Evolutionary conservation across 441 rosid genomes (phyloP).

Genomic region (Populus hybrid): DNA sequence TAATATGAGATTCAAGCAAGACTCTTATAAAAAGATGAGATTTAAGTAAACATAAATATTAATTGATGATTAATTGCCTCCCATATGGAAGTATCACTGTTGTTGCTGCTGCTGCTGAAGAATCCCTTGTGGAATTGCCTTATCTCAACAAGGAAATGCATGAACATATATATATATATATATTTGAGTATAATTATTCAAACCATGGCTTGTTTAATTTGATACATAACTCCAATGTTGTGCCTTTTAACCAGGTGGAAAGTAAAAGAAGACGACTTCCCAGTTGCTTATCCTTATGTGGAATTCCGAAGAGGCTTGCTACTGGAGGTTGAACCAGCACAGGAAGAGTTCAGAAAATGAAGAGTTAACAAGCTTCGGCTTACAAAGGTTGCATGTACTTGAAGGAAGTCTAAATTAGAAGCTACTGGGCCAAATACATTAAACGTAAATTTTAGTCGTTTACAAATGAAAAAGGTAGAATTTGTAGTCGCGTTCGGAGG

Average conservation of each 20-base stretch:
- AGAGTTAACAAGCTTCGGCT: background rate
- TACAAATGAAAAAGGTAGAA: too few species aligned
- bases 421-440: background rate
- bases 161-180: too few species aligned
- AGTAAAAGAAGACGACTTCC: conserved; percentile 55
- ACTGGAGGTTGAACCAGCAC: conserved; percentile 48
- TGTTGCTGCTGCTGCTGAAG: too few species aligned
- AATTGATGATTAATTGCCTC: background rate
- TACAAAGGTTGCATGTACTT: background rate
- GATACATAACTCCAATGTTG: background rate
- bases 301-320: conserved; percentile 61
- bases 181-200: too few species aligned
- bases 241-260: conserved; percentile 52
- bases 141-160: too few species aligned
- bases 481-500: too few species aligned
- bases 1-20: background rate
- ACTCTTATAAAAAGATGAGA: background rate
- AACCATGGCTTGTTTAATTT: background rate
- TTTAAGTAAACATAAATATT: background rate
- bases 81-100: too few species aligned
- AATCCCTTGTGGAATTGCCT: background rate
- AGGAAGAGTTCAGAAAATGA: background rate
- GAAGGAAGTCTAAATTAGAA: background rate
- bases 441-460: too few species aligned
- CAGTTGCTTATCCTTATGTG: conserved; percentile 79